These are phyloP conservation scores for Tagetes erecta DNA, from an alignment of 129 eudicot genomes.

Conservation along the genomic window DNA sequence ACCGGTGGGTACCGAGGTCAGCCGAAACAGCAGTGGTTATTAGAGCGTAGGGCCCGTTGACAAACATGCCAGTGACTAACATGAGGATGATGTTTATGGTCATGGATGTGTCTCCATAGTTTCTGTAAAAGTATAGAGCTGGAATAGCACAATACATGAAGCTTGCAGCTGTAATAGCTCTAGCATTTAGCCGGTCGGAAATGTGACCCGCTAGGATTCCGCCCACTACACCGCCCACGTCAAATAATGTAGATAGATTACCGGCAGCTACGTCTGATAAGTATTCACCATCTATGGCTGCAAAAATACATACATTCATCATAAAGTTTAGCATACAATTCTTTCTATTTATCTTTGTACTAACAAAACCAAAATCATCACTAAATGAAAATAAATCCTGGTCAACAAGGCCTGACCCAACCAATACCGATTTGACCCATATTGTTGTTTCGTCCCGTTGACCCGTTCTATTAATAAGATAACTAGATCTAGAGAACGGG, in stretches of 20 bases:
- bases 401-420: neutral
- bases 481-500: neutral
- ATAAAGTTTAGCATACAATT: neutral
- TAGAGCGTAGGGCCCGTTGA: conserved; percentile 95
- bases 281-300: conserved; percentile 80
- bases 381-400: neutral
- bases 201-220: conserved; percentile 91
- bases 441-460: neutral
- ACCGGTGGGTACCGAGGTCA: conserved; percentile 92
- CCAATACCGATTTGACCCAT: neutral
- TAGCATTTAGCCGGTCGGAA: conserved; percentile 78
- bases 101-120: conserved; percentile 70
- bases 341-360: neutral
- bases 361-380: neutral
- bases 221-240: conserved; percentile 93
- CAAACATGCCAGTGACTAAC: conserved; percentile 80
- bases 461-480: neutral
- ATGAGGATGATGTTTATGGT: conserved; percentile 63
- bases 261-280: conserved; percentile 79
- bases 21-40: conserved; percentile 98
- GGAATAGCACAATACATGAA: conserved; percentile 96
- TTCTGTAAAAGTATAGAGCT: conserved; percentile 77
- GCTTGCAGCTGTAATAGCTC: conserved; percentile 95
- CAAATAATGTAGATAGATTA: conserved; percentile 75
- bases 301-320: conserved; percentile 6